Evolutionary conservation across 306 rosid species (phyloP).

Genomic region (Macrotyloma uniflorum): DNA sequence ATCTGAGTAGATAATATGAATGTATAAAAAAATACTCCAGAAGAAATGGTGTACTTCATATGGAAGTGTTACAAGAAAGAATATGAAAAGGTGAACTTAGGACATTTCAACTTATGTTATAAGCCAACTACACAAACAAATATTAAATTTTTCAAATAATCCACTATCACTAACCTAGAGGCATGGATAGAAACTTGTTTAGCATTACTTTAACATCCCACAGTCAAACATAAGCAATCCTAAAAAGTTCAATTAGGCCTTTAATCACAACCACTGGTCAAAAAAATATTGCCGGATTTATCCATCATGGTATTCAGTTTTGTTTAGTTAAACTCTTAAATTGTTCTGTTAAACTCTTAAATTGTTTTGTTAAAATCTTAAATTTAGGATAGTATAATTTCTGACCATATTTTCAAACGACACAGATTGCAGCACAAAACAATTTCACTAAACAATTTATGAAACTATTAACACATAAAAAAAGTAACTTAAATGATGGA

Average conservation of each 20-base stretch:
- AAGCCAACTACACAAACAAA: not conserved
- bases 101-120: not conserved
- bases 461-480: not conserved
- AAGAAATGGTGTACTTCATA: conserved; percentile 12
- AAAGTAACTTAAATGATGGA: not conserved
- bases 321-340: too few species aligned
- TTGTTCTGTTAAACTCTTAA: too few species aligned
- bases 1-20: not conserved
- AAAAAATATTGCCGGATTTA: not conserved
- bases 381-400: not conserved
- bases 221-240: not conserved
- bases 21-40: not conserved
- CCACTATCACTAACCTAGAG: not conserved
- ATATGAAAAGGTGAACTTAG: not conserved
- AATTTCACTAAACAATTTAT: conserved; percentile 21
- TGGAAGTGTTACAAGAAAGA: conserved; percentile 16
- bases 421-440: conserved; percentile 13
- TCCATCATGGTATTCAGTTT: conserved; percentile 6
- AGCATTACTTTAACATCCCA: conserved; percentile 2
- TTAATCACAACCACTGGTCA: not conserved
- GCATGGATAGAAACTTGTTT: not conserved
- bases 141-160: conserved; percentile 3
- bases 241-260: not conserved
- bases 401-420: not conserved
- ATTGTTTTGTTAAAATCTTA: too few species aligned